A percentile compares a stretch with the other conserved stretches of the same genome.
Evolutionary conservation across 2,329 filamentous ascomycete genomes (phyloP).

Genomic region (Alternaria postmessia): DNA sequence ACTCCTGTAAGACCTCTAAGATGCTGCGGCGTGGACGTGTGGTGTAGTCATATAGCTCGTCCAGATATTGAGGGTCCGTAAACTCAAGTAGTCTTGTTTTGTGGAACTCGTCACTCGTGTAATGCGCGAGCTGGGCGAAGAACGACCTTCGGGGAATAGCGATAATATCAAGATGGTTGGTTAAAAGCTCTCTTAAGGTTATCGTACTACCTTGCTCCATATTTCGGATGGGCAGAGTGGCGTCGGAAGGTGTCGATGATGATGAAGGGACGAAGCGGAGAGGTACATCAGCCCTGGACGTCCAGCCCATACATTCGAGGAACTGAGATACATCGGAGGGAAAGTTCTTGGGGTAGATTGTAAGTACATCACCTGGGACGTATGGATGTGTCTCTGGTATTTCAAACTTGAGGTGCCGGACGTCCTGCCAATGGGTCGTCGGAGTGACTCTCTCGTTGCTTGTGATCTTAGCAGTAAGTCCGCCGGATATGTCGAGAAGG

Average conservation of each 20-base stretch:
- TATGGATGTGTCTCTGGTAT: slow-evolving; percentile 58
- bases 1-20: slow-evolving; percentile 90
- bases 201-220: slow-evolving; percentile 51
- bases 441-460: slow-evolving; percentile 80
- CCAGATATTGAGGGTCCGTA: slow-evolving; percentile 76
- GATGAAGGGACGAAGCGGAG: slow-evolving; percentile 62
- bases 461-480: slow-evolving; percentile 65
- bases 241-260: slow-evolving; percentile 44
- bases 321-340: slow-evolving; percentile 79
- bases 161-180: slow-evolving; percentile 86
- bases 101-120: slow-evolving; percentile 75
- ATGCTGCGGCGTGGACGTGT: slow-evolving; percentile 89
- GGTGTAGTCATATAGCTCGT: slow-evolving; percentile 96
- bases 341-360: slow-evolving; percentile 88
- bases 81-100: slow-evolving; percentile 86
- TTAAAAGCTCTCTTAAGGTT: slow-evolving; percentile 79
- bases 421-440: slow-evolving; percentile 86
- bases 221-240: slow-evolving; percentile 51
- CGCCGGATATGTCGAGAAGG: slow-evolving; percentile 66
- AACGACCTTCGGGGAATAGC: slow-evolving; percentile 89
- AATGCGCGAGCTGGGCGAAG: slow-evolving; percentile 79
- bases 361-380: slow-evolving; percentile 78
- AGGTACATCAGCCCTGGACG: slow-evolving; percentile 71
- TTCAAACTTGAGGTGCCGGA: slow-evolving; percentile 76
- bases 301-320: slow-evolving; percentile 82